phyloP scores from a whole-genome alignment of 805 yeast species.

The Saccharomycopsis fermentans region DNA sequence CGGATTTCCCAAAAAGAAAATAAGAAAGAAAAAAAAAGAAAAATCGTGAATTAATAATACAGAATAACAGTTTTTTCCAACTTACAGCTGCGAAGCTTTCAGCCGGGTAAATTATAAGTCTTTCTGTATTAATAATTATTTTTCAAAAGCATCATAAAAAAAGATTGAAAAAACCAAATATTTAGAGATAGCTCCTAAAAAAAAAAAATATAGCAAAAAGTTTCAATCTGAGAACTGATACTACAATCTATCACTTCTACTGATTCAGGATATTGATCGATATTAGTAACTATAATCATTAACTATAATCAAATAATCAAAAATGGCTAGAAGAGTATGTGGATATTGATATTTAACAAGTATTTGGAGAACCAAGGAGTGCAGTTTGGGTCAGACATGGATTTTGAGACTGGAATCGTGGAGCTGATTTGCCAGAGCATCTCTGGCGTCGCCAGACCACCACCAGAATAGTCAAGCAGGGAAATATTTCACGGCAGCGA shows the following conservation, averaged over 20 bases:
- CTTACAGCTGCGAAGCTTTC: neutral
- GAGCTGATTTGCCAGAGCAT: too few species aligned
- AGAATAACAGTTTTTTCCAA: neutral
- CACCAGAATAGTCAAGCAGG: too few species aligned
- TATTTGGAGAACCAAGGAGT: neutral
- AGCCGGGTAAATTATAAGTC: neutral
- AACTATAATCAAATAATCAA: slow-evolving; percentile 23
- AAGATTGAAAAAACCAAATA: neutral
- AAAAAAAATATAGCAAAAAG: neutral
- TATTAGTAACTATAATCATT: neutral
- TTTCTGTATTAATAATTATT: too few species aligned
- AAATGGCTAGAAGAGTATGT: slow-evolving; percentile 74
- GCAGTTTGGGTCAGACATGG: neutral
- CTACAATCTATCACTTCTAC: neutral
- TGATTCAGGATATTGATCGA: neutral
- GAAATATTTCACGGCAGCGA: too few species aligned
- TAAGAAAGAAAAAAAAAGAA: too few species aligned
- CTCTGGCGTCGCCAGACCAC: too few species aligned
- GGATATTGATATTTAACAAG: neutral
- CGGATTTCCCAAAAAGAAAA: too few species aligned
- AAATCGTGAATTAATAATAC: neutral
- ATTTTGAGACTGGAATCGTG: too few species aligned
- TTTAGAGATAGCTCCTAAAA: neutral
- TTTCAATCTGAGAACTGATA: too few species aligned
- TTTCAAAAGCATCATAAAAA: too few species aligned